These are phyloP conservation scores for Boletus mariae DNA, from an alignment of 1,284 basidiomycete genomes.

Conservation along the genomic window DNA sequence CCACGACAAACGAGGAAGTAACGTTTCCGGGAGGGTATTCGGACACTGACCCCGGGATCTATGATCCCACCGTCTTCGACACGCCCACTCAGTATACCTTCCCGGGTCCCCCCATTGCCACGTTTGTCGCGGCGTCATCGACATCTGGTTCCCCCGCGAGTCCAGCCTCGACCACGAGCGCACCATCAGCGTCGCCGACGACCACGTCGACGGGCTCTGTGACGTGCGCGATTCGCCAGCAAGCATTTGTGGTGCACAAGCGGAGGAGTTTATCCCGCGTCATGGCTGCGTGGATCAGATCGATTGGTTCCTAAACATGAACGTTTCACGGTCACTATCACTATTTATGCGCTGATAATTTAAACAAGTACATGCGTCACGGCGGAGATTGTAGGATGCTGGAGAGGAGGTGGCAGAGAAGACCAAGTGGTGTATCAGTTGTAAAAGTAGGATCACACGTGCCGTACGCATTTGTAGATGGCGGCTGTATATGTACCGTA, in stretches of 20 bases:
- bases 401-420: neutral
- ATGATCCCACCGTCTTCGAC: slow-evolving; percentile 41
- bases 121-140: slow-evolving; percentile 33
- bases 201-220: slow-evolving; percentile 1
- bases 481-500: neutral
- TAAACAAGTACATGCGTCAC: neutral
- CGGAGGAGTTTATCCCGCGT: slow-evolving; percentile 15
- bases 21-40: slow-evolving; percentile 64
- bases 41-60: slow-evolving; percentile 61
- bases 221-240: slow-evolving; percentile 20
- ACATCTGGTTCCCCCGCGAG: slow-evolving; percentile 12
- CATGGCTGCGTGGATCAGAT: slow-evolving; percentile 25
- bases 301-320: slow-evolving; percentile 15
- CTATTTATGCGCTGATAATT: neutral
- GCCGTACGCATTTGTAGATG: neutral
- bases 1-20: slow-evolving; percentile 48
- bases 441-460: neutral
- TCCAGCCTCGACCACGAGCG: slow-evolving; percentile 22
- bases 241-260: slow-evolving; percentile 17
- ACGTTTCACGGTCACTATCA: neutral
- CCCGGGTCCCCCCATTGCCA: slow-evolving; percentile 49
- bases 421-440: neutral
- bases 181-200: slow-evolving; percentile 13
- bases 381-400: neutral
- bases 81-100: slow-evolving; percentile 40